Evolutionary conservation across 2,329 filamentous ascomycete genomes (phyloP), one percentile per base, ranked within the genome.

Genomic region (Nigrospora oryzae): DNA sequence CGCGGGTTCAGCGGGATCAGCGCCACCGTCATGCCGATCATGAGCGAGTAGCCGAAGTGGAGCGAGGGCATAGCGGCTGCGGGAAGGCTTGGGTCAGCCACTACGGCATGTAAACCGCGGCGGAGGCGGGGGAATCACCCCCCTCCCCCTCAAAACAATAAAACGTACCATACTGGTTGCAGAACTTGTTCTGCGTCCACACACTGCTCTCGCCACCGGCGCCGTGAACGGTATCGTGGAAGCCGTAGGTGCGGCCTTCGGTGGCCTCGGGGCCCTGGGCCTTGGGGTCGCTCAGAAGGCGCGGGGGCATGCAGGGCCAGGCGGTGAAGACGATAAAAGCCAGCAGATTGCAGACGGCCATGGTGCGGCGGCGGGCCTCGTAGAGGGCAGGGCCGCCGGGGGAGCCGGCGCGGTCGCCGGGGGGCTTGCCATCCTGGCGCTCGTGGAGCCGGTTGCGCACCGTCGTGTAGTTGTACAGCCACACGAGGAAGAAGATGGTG

Each of bases 41-140:
- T 74, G 30, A 88, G 74, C 4, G 81, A 83, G 65, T 88, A 88
- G 3, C 84, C 84, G 56, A 88, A 88, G 60, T 88, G 84, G 14
- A 88, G 70, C 0, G 80, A 84, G 1, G 84, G 84, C 84, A 88
- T 88, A 8, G 84, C 84, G 44, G 81, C 79, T 81, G 38, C 2
- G 8, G 10, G 11, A 23, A n/a, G 6, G 10, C 19, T 45, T 57
- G 38, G 57, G 46, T 16, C 31, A 28, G 23, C 23, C 14, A 16
- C 2, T 36, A 12, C 5, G 19, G 32, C 12, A 1, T 31, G 36
- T 19, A 11, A 44, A 31, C 38, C 15, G 38, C n/a, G 31, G 28
- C 33, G 13, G 17, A 30, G 15, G 38, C 33, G 4, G 42, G 37
- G 39, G 36, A 19, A 33, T n/a, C n/a, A 23, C 19, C 19, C 6